Evolutionary conservation across 2,329 filamentous ascomycete genomes (phyloP), one percentile per base, ranked within the genome.

Genomic region (Nigrospora osmanthi): DNA sequence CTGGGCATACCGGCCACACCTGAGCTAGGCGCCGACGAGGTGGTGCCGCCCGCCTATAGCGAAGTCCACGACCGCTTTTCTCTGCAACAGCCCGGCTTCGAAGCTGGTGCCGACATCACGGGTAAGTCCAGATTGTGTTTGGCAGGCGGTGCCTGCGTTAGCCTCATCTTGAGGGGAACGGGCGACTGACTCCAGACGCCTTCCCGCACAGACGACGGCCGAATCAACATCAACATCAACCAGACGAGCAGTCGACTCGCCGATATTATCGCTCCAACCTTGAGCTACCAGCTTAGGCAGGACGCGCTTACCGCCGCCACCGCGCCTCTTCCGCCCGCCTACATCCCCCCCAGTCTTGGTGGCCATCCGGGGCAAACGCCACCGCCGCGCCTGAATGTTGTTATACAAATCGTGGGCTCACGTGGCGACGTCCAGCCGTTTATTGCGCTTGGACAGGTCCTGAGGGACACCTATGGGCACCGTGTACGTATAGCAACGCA

Each of bases 171-270:
- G 28, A 35, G 34, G 41, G 45, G 49, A 46, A 55, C 38, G 15
- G 15, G 16, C 34, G 16, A 43, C 32, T 42, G 39, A 46, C 43
- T 36, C 38, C 13, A 19, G 36, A n/a, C 19, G 32, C 42, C 11
- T 30, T 13, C 35, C 55, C 16, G n/a, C 28, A 17, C 43, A 81
- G 85, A 78, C 48, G 84, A 90, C 66, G 87, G 87, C 19, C 80
- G 88, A 57, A 75, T 93, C 54, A 81, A 89, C 57, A 89, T 93
- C 67, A 83, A 81, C 50, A 87, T 93, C 65, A 81, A 84, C 57
- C 83, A 89, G 60, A 83, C 80, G 52, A 81, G 76, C 53, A 68
- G 73, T 44, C 76, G 76, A 44, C 69, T 91, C 4, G 80, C 84
- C 2, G 78, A 81, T 48, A 69, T 90, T 12, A 72, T 90, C 23